These are phyloP conservation scores for Neolentinus lepideus DNA, from an alignment of 1,284 basidiomycete species.

Conservation along the genomic window DNA sequence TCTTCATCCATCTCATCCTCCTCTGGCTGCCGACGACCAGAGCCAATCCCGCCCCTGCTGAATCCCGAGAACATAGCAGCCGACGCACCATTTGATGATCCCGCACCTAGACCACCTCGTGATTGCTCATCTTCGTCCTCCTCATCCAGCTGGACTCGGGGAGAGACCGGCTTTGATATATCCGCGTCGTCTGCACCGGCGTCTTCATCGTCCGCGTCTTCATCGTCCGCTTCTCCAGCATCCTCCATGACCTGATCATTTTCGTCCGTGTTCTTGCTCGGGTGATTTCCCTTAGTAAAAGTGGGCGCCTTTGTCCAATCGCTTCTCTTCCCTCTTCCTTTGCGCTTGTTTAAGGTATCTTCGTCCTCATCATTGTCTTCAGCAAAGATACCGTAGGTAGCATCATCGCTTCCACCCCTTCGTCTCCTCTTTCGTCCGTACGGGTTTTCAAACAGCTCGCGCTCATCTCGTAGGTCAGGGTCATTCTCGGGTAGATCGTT, in stretches of 20 bases:
- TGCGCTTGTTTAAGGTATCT: constrained; percentile 20
- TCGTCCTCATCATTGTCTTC: constrained; percentile 57
- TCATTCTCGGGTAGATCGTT: constrained; percentile 39
- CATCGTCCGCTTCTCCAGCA: constrained; percentile 24
- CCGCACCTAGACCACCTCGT: constrained; percentile 44
- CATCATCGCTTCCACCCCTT: constrained; percentile 66
- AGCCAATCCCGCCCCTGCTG: constrained; percentile 17
- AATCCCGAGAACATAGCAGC: constrained; percentile 13
- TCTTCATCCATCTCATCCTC: constrained; percentile 1
- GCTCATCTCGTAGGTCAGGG: constrained; percentile 69
- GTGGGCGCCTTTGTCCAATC: constrained; percentile 78
- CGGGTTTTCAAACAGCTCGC: constrained; percentile 74
- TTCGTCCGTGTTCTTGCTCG: constrained; percentile 17
- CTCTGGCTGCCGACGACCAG: not conserved
- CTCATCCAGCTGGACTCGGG: constrained; percentile 35
- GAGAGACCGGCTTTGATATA: constrained; percentile 42
- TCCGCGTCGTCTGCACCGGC: constrained; percentile 32
- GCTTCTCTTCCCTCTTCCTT: constrained; percentile 28
- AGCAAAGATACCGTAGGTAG: constrained; percentile 81
- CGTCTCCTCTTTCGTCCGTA: constrained; percentile 63
- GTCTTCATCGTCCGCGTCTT: constrained; percentile 13
- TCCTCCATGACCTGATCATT: constrained; percentile 29
- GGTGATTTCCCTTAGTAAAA: constrained; percentile 32
- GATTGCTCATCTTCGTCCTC: constrained; percentile 33
- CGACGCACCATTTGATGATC: constrained; percentile 14